These are phyloP conservation scores for Saccharum hybrid DNA, from an alignment of 202 grass and related monocot genomes.

Conservation along the genomic window DNA sequence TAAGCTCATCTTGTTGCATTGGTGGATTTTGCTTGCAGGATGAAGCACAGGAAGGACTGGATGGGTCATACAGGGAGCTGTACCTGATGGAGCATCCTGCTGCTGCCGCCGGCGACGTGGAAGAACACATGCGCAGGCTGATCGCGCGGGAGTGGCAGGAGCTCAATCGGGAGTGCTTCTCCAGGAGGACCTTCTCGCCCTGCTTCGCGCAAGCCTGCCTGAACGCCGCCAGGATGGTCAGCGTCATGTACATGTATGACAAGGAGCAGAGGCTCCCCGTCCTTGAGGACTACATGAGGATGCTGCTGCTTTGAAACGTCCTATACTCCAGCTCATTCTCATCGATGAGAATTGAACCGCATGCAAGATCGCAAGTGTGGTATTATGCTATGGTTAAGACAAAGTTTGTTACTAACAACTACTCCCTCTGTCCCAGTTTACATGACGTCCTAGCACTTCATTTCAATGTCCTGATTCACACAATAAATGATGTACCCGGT, in stretches of 20 bases:
- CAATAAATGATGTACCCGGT: no score
- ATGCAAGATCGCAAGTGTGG: no score
- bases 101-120: background rate
- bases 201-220: constrained; percentile 36
- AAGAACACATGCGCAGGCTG: constrained; percentile 47
- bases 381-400: no score
- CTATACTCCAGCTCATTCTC: no score
- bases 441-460: no score
- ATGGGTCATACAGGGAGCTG: constrained; percentile 60
- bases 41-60: constrained; percentile 60
- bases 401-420: no score
- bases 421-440: no score
- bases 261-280: constrained; percentile 46
- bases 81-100: constrained; percentile 61
- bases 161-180: constrained; percentile 62
- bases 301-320: constrained; percentile 36
- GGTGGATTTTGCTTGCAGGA: constrained; percentile 34
- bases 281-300: constrained; percentile 57
- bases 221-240: constrained; percentile 63
- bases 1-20: no score
- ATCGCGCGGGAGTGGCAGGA: constrained; percentile 58
- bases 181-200: constrained; percentile 22
- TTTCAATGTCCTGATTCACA: no score
- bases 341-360: no score
- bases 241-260: constrained; percentile 66